Base-by-base conservation (phyloP, 2,329 filamentous ascomycete genomes). In the Fusarium oligoseptatum region DNA sequence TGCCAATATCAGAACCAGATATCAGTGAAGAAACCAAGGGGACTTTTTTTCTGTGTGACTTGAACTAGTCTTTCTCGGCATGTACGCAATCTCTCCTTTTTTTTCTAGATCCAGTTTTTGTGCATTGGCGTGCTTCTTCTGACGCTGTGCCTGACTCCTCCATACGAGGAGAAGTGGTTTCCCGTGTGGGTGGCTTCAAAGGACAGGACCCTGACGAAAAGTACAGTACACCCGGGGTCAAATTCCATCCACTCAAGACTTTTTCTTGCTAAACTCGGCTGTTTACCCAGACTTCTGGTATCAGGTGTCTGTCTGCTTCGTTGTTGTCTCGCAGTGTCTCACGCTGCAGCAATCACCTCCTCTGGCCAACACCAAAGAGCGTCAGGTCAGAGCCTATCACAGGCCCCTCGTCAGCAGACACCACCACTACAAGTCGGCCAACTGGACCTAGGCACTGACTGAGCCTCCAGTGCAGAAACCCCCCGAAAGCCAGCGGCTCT, bases 361-460 rank as follows among this genome's bases (percentile, higher is more conserved):
- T 36, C 27, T 6, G 24, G 32, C 45, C 50, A 55, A 43, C 36
- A 55, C 43, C 48, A 43, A 55, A 37, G 2, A 27, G 10, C 15
- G 9, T 66, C 64, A 39, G 55, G 41, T 20, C 24, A 36, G 45
- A 62, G 52, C 60, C 29, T 73, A 78, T 78, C 73, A 77, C 73
- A 66, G 60, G 71, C 52, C 48, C 48, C 62, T 66, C 57, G 70
- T 78, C 76, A 78, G 67, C 73, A 70, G 76, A 68, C 48, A 52
- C 70, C 62, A 55, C 39, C 64, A 24, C 45, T 37, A 62, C 48
- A 27, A 27, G 5, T 24, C 34, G n/a, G 37, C 43, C 64, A 72
- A 64, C 39, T 73, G 57, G 32, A 58, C 22, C 48, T 9, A 29
- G 10, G 27, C 27, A 29, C 27, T 29, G 27, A 63, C 67, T 63